phyloP scores from a whole-genome alignment of 2,329 filamentous ascomycete genomes.

The Trichoderma atrobrunneum region DNA sequence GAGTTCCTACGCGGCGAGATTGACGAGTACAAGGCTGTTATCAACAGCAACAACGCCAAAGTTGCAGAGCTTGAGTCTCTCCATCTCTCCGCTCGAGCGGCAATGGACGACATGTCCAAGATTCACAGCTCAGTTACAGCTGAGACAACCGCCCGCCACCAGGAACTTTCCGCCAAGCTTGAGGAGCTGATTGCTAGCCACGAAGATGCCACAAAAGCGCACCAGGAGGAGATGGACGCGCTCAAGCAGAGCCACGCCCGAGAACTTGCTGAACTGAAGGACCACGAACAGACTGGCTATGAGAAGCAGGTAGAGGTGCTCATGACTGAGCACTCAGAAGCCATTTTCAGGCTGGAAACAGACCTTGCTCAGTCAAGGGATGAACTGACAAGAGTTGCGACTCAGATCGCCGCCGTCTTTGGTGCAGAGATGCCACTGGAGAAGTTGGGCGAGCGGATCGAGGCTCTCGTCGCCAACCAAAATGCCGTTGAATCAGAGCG shows the following conservation, averaged over 20 bases:
- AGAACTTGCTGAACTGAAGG: slow-evolving; percentile 49
- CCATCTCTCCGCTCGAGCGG: slow-evolving; percentile 61
- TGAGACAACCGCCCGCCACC: slow-evolving; percentile 45
- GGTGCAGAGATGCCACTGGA: slow-evolving; percentile 65
- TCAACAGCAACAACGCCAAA: slow-evolving; percentile 65
- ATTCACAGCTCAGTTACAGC: slow-evolving; percentile 51
- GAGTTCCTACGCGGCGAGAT: slow-evolving; percentile 68
- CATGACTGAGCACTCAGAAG: slow-evolving; percentile 58
- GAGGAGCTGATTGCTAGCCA: slow-evolving; percentile 60
- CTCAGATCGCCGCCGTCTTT: slow-evolving; percentile 59
- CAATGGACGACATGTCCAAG: slow-evolving; percentile 65
- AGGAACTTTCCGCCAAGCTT: slow-evolving; percentile 50
- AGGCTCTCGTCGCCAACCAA: slow-evolving; percentile 55
- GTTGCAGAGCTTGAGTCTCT: slow-evolving; percentile 73
- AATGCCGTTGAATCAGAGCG: slow-evolving; percentile 59
- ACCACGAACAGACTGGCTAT: slow-evolving; percentile 51
- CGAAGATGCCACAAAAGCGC: slow-evolving; percentile 54
- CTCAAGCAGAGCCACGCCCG: slow-evolving; percentile 50
- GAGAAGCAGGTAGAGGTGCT: slow-evolving; percentile 58
- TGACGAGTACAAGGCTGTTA: slow-evolving; percentile 73
- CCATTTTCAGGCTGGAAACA: slow-evolving; percentile 53
- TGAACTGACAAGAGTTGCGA: slow-evolving; percentile 62
- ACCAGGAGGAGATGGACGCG: slow-evolving; percentile 50
- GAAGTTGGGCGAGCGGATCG: slow-evolving; percentile 62
- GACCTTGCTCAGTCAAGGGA: slow-evolving; percentile 66